phyloP scores from a whole-genome alignment of 306 rosid genomes.

The Dryas drummondii region DNA sequence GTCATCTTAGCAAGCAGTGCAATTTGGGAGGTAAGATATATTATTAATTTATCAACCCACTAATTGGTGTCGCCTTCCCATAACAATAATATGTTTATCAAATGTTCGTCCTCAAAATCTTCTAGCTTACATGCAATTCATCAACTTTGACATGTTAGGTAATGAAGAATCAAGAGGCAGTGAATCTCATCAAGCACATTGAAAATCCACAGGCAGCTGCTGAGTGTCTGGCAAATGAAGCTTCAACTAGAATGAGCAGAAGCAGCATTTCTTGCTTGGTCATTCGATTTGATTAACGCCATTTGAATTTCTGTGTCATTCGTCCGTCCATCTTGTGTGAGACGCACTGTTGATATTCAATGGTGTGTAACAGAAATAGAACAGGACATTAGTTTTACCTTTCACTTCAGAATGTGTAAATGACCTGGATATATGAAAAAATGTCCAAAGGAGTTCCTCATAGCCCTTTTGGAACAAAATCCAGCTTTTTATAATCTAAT shows the following conservation, averaged over 20 bases:
- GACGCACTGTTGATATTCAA: not conserved
- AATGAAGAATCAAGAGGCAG: constrained; percentile 88
- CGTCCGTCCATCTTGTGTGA: not conserved
- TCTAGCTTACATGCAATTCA: not conserved
- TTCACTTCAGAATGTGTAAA: too few species aligned
- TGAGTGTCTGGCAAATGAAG: constrained; percentile 77
- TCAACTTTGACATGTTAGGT: constrained; percentile 39
- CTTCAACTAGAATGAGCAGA: constrained; percentile 72
- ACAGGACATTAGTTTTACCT: not conserved
- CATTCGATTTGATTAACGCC: constrained; percentile 67
- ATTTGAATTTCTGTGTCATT: not conserved
- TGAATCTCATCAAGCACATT: constrained; percentile 67
- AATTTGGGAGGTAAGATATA: constrained; percentile 76
- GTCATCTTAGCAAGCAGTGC: constrained; percentile 76
- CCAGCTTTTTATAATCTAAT: not conserved
- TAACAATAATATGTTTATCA: not conserved
- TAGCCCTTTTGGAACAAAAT: not conserved
- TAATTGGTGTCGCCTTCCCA: too few species aligned
- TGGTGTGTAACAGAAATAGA: not conserved
- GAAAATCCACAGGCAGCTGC: constrained; percentile 86
- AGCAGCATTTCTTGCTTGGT: constrained; percentile 73
- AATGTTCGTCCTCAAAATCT: not conserved
- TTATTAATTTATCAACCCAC: not conserved
- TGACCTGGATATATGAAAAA: too few species aligned
- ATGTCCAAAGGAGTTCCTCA: too few species aligned